Percentiles rank a stretch among this genome's conserved stretches.
Conservation (phyloP, 2,329 filamentous ascomycete species). For the Karstenula rhodostoma region DNA sequence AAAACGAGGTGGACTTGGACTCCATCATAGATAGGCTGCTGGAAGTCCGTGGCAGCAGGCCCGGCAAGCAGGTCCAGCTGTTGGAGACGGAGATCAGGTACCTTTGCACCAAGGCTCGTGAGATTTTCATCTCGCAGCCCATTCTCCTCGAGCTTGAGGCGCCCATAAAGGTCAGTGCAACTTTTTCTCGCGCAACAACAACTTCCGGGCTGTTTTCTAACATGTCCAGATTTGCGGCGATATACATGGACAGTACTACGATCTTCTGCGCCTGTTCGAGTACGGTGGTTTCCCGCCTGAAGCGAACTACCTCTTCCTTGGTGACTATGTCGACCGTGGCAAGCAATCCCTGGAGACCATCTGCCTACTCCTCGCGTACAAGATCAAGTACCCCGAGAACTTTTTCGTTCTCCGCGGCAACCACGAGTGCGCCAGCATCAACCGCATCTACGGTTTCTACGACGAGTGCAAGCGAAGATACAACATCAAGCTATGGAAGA, state of each 20-base stretch:
- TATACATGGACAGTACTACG: constrained; percentile 99
- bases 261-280: constrained; percentile 95
- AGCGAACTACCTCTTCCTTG: constrained; percentile 99
- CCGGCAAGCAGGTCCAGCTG: constrained; percentile 97
- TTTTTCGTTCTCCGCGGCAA: constrained; percentile 99
- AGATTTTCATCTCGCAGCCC: constrained; percentile 99
- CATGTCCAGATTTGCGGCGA: constrained; percentile 88
- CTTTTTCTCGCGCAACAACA: background rate
- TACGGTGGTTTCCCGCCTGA: constrained; percentile 98
- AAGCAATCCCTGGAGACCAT: constrained; percentile 99
- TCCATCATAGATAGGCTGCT: constrained; percentile 98
- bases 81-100: constrained; percentile 95
- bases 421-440: constrained; percentile 98
- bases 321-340: constrained; percentile 98
- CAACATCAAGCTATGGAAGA: constrained; percentile 99
- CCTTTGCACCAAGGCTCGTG: constrained; percentile 96
- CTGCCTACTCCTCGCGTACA: constrained; percentile 94
- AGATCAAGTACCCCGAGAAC: constrained; percentile 99
- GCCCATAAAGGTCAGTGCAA: constrained; percentile 86
- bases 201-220: constrained; percentile 24
- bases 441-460: constrained; percentile 99
- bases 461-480: constrained; percentile 99
- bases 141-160: constrained; percentile 97
- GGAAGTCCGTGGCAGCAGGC: constrained; percentile 96
- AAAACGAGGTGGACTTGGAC: constrained; percentile 96